Evolutionary conservation across 108 stramenopile species (phyloP).

Genomic region (Conticribra guillardii): DNA sequence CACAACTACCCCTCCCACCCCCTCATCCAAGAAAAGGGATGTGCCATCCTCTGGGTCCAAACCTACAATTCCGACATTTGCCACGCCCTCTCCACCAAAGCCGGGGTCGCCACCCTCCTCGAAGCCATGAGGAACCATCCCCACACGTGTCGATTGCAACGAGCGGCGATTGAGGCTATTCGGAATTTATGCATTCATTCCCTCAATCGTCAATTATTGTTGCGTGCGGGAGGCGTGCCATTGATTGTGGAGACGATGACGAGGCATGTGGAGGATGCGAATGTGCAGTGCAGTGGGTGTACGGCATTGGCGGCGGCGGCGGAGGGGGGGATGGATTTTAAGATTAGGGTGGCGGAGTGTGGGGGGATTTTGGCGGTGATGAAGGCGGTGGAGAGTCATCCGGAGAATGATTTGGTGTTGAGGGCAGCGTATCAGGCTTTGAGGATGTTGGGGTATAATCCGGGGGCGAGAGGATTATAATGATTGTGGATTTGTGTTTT

Average conservation of each 20-base stretch:
- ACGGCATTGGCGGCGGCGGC: constrained; percentile 33
- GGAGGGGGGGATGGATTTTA: constrained; percentile 47
- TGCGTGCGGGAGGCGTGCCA: constrained; percentile 32
- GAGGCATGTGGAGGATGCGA: constrained; percentile 26
- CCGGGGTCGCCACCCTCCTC: constrained; percentile 46
- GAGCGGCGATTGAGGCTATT: constrained; percentile 47
- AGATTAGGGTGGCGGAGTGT: constrained; percentile 43
- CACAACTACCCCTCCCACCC: constrained; percentile 36
- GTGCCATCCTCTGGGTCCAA: constrained; percentile 54
- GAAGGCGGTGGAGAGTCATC: constrained; percentile 53
- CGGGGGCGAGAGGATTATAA: background rate
- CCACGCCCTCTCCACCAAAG: constrained; percentile 35
- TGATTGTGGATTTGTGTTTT: no score
- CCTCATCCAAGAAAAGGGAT: constrained; percentile 51
- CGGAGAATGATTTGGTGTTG: constrained; percentile 41
- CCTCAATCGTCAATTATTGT: constrained; percentile 28
- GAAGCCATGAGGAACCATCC: constrained; percentile 58
- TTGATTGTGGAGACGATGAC: constrained; percentile 32
- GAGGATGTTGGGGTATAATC: constrained; percentile 42
- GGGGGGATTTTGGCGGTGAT: constrained; percentile 51
- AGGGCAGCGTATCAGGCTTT: constrained; percentile 49
- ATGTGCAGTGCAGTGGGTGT: constrained; percentile 35
- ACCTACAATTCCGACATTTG: constrained; percentile 55
- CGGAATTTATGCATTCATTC: constrained; percentile 39
- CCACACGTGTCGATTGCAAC: constrained; percentile 24